Evolutionary conservation across 306 rosid species (phyloP), one percentile per base, ranked within the genome.

Genomic region (Alnus rubra): DNA sequence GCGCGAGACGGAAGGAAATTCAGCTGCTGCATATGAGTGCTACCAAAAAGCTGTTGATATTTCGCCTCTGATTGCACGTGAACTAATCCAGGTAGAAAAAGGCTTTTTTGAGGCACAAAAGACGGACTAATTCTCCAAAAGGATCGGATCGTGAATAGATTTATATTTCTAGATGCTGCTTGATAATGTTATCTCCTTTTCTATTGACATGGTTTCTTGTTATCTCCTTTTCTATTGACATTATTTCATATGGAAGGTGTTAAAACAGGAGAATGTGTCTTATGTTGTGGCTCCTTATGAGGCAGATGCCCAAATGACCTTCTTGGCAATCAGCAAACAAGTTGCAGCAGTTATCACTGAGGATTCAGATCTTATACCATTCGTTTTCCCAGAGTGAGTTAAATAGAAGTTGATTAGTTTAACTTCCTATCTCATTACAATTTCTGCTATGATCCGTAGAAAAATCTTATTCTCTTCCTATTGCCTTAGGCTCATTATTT

Each of bases 221-320:
- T 23, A 8, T 53, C 16, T 51, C 47, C 48, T 84, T 60, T 75
- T 49, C 50, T 28, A 18, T 28, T 62, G 60, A 5, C 45, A 77
- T 77, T 73, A 31, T 67, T 80, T 62, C 62, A 67, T 71, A 44
- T 71, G 44, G 14, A 81, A 92, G 98, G 98, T 90, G 69, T 85
- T 92, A 87, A 95, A 90, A 89, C 89, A 68, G 83, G 98, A 95
- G 87, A 88, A 88, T 71, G 82, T 92, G 69, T 80, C 80, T 0
- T 88, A 91, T 80, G 55, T 95, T 82, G 98, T 95, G 82, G 98
- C 98, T 82, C 98, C 98, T 70, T 95, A 95, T 13, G 98, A 95
- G 82, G 98, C 98, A 74, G 98, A 95, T 84, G 97, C 98, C 45
- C 98, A 95, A 74, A 86, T 95, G 98, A 86, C 98, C 71, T 95